A percentile compares a stretch with the other conserved stretches of the same genome.
phyloP scores from a whole-genome alignment of 2,329 filamentous ascomycete genomes.

The Thelonectria olida region DNA sequence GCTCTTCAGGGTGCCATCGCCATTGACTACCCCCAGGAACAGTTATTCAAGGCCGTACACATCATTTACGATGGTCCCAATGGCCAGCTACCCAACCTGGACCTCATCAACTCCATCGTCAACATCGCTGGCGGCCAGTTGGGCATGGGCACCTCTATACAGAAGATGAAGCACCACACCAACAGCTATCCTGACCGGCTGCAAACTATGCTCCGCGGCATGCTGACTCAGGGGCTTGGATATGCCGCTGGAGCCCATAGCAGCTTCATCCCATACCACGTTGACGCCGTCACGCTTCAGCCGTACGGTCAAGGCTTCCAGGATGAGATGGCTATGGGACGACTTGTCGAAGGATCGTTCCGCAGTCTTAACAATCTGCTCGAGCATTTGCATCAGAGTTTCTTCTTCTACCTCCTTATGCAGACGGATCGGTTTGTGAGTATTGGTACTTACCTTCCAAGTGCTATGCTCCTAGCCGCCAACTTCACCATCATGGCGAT shows the following conservation, averaged over 20 bases:
- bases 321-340: conserved; percentile 95
- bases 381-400: conserved; percentile 97
- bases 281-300: conserved; percentile 93
- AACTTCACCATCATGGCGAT: conserved; percentile 98
- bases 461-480: conserved; percentile 94
- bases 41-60: conserved; percentile 86
- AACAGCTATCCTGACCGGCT: conserved; percentile 85
- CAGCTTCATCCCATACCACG: conserved; percentile 96
- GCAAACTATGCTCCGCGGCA: conserved; percentile 88
- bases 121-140: conserved; percentile 90
- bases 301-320: conserved; percentile 93
- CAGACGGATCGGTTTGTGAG: conserved; percentile 93
- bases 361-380: conserved; percentile 95
- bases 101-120: conserved; percentile 93
- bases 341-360: conserved; percentile 89
- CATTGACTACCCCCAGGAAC: conserved; percentile 90
- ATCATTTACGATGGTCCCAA: conserved; percentile 96
- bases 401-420: conserved; percentile 98
- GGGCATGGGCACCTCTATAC: conserved; percentile 84
- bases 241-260: conserved; percentile 92
- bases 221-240: conserved; percentile 90
- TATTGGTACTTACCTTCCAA: conserved; percentile 96
- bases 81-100: conserved; percentile 92
- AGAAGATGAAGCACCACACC: conserved; percentile 86
- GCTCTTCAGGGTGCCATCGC: conserved; percentile 92